Percentiles rank a stretch among this genome's conserved stretches.
Evolutionary conservation across 805 yeast genomes (phyloP).

Genomic region (Ogataea glucozyma): DNA sequence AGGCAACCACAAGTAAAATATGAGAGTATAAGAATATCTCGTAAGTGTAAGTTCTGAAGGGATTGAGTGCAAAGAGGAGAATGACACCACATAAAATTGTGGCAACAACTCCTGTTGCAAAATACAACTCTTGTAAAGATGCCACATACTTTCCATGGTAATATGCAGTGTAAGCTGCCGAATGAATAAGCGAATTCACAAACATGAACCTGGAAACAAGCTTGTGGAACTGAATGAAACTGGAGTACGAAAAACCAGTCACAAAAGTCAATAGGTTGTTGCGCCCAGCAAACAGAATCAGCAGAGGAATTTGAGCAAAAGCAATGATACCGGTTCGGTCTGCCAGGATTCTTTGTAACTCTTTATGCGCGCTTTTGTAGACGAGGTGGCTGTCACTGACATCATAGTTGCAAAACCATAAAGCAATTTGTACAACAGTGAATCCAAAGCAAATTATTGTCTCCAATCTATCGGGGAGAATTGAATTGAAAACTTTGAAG

Average conservation of each 20-base stretch:
- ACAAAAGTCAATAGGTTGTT: conserved; percentile 45
- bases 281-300: conserved; percentile 50
- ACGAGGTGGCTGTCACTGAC: conserved; percentile 16
- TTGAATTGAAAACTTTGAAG: conserved; percentile 20
- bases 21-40: conserved; percentile 64
- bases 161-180: conserved; percentile 34
- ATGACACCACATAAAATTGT: conserved; percentile 45
- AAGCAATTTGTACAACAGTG: conserved; percentile 27
- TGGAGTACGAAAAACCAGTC: conserved; percentile 44
- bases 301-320: conserved; percentile 41
- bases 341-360: conserved; percentile 31
- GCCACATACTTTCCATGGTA: conserved; percentile 9
- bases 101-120: conserved; percentile 40
- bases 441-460: conserved; percentile 30
- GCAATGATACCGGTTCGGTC: conserved; percentile 43
- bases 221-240: conserved; percentile 59
- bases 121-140: conserved; percentile 19
- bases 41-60: conserved; percentile 54
- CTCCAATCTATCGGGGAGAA: conserved; percentile 38
- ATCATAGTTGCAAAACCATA: conserved; percentile 23
- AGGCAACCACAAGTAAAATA: conserved; percentile 52
- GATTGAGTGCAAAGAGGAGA: conserved; percentile 48
- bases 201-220: conserved; percentile 55
- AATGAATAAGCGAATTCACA: conserved; percentile 31
- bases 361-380: conserved; percentile 37